A percentile compares a stretch with the other conserved stretches of the same genome.
Conservation (phyloP, 2,329 filamentous ascomycete species). For the Zasmidium angulare region DNA sequence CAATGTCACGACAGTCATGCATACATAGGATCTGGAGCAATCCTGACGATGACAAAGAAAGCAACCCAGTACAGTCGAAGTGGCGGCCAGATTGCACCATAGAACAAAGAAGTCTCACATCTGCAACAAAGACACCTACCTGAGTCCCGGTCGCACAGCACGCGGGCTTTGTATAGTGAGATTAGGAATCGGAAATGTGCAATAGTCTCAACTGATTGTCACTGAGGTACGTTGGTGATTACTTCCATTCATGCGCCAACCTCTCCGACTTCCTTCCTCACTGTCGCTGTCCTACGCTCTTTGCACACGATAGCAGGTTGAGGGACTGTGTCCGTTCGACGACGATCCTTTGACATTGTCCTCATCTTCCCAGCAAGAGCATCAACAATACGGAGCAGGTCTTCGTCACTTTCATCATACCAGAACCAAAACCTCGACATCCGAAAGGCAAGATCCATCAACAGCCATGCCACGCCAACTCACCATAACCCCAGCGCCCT, state of each 20-base stretch:
- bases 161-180: conserved; percentile 20
- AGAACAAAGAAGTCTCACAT: background rate
- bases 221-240: too few relatives aligned
- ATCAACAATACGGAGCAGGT: conserved; percentile 25
- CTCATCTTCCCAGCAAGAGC: background rate
- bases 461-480: conserved; percentile 30
- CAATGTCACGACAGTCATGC: background rate
- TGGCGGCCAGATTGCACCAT: conserved; percentile 14
- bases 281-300: background rate
- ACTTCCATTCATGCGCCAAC: background rate
- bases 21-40: background rate
- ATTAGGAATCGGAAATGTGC: conserved; percentile 10
- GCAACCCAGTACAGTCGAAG: background rate
- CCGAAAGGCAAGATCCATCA: background rate
- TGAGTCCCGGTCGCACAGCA: conserved; percentile 1
- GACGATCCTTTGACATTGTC: conserved; percentile 8
- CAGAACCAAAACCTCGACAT: background rate
- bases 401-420: conserved; percentile 19
- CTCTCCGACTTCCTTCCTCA: background rate
- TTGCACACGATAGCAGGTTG: background rate
- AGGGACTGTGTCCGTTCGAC: conserved; percentile 19
- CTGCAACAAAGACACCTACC: conserved; percentile 15
- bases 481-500: conserved; percentile 41
- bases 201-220: background rate
- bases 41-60: background rate